Conservation (phyloP, 805 yeast species). For the Tetrapisispora phaffii region DNA sequence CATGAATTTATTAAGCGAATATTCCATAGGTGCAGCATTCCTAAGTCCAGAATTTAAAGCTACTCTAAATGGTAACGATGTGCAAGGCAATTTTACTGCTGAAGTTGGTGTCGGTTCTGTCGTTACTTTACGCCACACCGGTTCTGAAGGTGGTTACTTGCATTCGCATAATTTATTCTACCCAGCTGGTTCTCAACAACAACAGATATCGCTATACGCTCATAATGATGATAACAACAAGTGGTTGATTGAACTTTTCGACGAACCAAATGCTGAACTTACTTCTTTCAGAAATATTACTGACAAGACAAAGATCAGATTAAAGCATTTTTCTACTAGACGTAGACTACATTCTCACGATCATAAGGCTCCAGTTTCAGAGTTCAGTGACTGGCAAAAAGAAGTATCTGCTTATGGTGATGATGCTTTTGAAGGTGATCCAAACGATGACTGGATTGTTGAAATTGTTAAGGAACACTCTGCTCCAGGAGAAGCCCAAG, state of each 20-base stretch:
- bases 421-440: conserved; percentile 70
- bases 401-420: conserved; percentile 72
- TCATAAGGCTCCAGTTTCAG: conserved; percentile 67
- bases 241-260: conserved; percentile 62
- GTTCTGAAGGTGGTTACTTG: conserved; percentile 69
- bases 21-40: conserved; percentile 65
- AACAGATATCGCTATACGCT: conserved; percentile 72
- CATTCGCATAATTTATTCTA: conserved; percentile 69
- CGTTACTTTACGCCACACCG: conserved; percentile 56
- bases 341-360: conserved; percentile 78
- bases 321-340: conserved; percentile 46
- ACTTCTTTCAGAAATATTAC: conserved; percentile 51
- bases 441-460: conserved; percentile 72
- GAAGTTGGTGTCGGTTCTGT: conserved; percentile 66
- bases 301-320: conserved; percentile 63
- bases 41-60: conserved; percentile 66
- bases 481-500: conserved; percentile 41
- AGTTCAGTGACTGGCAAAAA: conserved; percentile 66
- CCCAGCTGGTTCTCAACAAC: conserved; percentile 76
- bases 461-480: conserved; percentile 55
- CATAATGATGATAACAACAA: conserved; percentile 66
- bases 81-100: conserved; percentile 50
- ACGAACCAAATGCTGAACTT: conserved; percentile 30
- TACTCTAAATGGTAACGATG: conserved; percentile 46
- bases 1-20: conserved; percentile 44